Evolutionary conservation across 345 rosid genomes (phyloP).

Genomic region (Lepidium didymum): DNA sequence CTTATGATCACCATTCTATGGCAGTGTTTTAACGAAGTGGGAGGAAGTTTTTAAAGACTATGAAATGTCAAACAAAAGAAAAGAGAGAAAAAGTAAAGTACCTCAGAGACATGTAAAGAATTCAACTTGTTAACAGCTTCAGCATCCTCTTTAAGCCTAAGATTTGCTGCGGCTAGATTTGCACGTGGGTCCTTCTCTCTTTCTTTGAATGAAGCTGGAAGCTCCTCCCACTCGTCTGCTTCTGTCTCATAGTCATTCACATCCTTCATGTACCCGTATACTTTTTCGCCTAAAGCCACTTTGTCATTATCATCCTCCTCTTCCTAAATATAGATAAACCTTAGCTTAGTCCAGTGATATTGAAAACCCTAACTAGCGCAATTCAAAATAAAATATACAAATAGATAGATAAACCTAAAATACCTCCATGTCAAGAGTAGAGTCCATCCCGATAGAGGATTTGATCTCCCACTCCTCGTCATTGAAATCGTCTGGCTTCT

Average conservation of each 20-base stretch:
- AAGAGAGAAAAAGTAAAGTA: background rate
- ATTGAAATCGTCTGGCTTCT: slow-evolving; percentile 41
- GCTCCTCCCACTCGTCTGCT: slow-evolving; percentile 35
- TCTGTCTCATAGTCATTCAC: slow-evolving; percentile 46
- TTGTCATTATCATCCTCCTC: slow-evolving; percentile 70
- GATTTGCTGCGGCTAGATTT: slow-evolving; percentile 51
- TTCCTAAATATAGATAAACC: slow-evolving; percentile 38
- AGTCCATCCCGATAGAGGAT: slow-evolving; percentile 57
- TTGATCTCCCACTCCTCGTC: slow-evolving; percentile 78
- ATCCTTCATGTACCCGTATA: slow-evolving; percentile 34
- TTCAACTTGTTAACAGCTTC: slow-evolving; percentile 54
- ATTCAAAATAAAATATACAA: background rate
- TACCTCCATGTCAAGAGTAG: slow-evolving; percentile 73
- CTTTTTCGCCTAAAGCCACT: slow-evolving; percentile 47
- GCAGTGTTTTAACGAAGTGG: background rate
- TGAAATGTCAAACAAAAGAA: background rate
- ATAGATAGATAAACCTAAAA: background rate
- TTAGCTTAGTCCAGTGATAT: background rate
- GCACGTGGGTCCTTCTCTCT: slow-evolving; percentile 67
- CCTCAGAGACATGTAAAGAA: slow-evolving; percentile 46
- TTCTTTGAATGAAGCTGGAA: slow-evolving; percentile 42
- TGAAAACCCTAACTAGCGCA: background rate
- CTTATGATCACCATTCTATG: background rate
- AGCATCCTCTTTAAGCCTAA: slow-evolving; percentile 70
- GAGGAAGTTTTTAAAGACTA: background rate